Conservation (phyloP, 2,329 filamentous ascomycete species). For the Coniochaeta sp. region DNA sequence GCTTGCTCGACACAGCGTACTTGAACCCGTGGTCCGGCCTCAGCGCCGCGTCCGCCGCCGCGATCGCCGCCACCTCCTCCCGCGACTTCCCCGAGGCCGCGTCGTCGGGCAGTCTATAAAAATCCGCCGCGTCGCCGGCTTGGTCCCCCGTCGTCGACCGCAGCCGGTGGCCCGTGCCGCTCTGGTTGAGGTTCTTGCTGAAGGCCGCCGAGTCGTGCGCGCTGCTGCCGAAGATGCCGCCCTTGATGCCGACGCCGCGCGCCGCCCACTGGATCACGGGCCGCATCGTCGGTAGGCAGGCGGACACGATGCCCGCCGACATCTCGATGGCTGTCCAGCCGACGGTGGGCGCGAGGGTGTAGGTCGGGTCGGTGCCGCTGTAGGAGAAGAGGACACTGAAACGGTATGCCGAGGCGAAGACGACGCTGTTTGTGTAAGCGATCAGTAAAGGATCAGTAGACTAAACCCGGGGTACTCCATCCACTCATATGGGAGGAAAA, state of each 20-base stretch:
- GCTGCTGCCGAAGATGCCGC: constrained; percentile 20
- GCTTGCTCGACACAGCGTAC: constrained; percentile 22
- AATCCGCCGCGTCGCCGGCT: constrained; percentile 7
- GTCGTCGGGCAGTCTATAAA: constrained; percentile 25
- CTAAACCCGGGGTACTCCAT: not conserved
- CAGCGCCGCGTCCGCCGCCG: constrained; percentile 16
- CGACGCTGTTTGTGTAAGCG: constrained; percentile 27
- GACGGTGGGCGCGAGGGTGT: constrained; percentile 36
- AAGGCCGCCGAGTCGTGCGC: constrained; percentile 5
- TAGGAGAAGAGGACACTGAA: constrained; percentile 39
- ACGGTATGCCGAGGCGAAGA: constrained; percentile 41
- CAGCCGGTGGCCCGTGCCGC: constrained; percentile 4
- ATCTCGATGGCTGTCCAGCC: constrained; percentile 43
- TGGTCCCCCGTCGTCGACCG: constrained; percentile 7
- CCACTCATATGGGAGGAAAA: not conserved
- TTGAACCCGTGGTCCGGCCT: constrained; percentile 25
- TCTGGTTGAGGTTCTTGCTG: constrained; percentile 4
- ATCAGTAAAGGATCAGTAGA: not conserved
- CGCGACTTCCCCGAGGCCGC: constrained; percentile 16
- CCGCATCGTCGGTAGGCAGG: constrained; percentile 44
- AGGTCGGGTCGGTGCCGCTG: constrained; percentile 29
- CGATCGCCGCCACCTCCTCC: constrained; percentile 6
- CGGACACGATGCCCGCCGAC: constrained; percentile 42
- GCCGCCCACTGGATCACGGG: constrained; percentile 32
- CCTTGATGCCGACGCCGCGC: constrained; percentile 32